Evolutionary conservation across 2,329 filamentous ascomycete species (phyloP).

Genomic region (Keithomyces neogunnii): DNA sequence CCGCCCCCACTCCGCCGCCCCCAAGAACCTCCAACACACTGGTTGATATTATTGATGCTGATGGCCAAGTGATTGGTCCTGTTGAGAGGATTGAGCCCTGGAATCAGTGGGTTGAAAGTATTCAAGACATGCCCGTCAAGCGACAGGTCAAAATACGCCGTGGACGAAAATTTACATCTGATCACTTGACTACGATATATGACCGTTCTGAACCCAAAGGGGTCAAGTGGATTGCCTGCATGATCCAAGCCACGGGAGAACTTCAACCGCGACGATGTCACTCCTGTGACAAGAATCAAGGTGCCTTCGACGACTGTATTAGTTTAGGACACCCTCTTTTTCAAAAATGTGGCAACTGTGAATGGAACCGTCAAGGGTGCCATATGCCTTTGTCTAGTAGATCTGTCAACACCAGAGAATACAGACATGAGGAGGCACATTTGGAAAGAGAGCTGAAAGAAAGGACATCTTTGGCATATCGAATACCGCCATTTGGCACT

Average conservation of each 20-base stretch:
- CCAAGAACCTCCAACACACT: conserved; percentile 12
- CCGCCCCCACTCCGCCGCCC: neutral
- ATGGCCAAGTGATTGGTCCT: conserved; percentile 29
- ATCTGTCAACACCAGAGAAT: conserved; percentile 1
- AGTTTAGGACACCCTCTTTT: conserved; percentile 32
- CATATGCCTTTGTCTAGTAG: conserved; percentile 13
- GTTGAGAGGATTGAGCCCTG: conserved; percentile 26
- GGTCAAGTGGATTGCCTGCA: conserved; percentile 38
- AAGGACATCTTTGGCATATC: conserved; percentile 2
- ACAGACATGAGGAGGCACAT: neutral
- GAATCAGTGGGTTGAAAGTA: conserved; percentile 31
- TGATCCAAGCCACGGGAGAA: conserved; percentile 41
- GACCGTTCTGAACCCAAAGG: conserved; percentile 32
- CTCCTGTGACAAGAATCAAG: conserved; percentile 32
- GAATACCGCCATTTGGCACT: conserved; percentile 2
- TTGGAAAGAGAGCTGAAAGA: neutral
- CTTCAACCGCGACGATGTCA: conserved; percentile 30
- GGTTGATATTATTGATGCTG: conserved; percentile 27
- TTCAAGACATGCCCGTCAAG: conserved; percentile 28
- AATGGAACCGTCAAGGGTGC: conserved; percentile 36
- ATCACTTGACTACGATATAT: conserved; percentile 31
- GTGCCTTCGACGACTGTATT: conserved; percentile 37
- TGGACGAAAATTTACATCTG: conserved; percentile 30
- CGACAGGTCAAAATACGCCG: conserved; percentile 32
- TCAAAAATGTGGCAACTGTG: conserved; percentile 41